phyloP scores from a whole-genome alignment of 805 yeast genomes.

The Isabelozyma gotoi region DNA sequence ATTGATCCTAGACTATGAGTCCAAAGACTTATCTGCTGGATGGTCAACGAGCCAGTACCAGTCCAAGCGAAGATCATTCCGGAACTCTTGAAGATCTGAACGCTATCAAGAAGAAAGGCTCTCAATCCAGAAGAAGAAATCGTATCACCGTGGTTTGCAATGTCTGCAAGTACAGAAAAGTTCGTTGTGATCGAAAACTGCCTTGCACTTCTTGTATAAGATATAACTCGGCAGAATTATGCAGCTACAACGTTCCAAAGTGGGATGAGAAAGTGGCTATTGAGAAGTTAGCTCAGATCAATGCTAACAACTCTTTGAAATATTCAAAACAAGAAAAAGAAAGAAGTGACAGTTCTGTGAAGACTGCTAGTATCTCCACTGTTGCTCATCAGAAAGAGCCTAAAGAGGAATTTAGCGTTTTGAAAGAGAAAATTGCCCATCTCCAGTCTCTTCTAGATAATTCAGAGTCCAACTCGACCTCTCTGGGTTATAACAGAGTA shows the following conservation, averaged over 20 bases:
- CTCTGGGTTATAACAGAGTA: neutral
- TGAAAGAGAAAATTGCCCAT: neutral
- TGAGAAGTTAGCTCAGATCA: neutral
- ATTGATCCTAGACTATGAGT: no score
- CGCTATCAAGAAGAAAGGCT: neutral
- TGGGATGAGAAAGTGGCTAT: slow-evolving; percentile 1
- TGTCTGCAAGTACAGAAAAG: slow-evolving; percentile 3
- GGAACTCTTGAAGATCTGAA: neutral
- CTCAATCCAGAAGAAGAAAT: neutral
- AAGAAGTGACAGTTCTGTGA: neutral
- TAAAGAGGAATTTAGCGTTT: neutral
- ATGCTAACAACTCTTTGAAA: neutral
- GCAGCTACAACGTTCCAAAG: neutral
- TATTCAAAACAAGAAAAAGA: neutral
- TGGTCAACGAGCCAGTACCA: neutral
- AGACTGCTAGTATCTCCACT: neutral
- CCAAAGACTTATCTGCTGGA: neutral
- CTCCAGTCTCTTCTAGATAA: neutral
- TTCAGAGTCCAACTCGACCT: neutral
- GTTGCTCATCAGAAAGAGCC: neutral
- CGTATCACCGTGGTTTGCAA: slow-evolving; percentile 2
- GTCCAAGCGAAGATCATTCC: neutral
- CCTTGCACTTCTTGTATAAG: slow-evolving; percentile 2
- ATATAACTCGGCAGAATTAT: neutral
- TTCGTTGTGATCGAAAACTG: neutral